Base-by-base conservation (phyloP, 768 basidiomycete genomes). In the Kwoniella botswanensis region DNA sequence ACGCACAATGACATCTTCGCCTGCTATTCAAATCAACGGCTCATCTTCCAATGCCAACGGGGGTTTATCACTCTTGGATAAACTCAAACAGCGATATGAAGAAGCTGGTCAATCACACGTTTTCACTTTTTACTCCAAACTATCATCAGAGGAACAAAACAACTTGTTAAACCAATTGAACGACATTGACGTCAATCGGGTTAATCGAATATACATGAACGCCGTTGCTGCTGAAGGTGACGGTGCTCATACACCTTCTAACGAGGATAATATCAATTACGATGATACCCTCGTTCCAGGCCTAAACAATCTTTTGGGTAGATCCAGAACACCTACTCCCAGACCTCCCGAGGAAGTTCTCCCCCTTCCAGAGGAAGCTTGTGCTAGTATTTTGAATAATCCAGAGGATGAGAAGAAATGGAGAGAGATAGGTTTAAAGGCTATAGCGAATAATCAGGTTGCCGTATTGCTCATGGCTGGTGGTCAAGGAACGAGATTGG, bases 401-500 rank as follows among this genome's bases (percentile, higher is more conserved):
- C 76, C 76, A 11, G 42, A 43, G 1, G 76, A 78, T 2, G 90
- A 88, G 67, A 82, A 83, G 13, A 88, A 89, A 83, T 98, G 95
- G 95, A 86, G 89, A n/a, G 79, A 85, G 13, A 86, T 87, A 56
- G 97, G 97, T 43, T 86, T 98, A 50, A 85, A 89, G 52, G 94
- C 96, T 58, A 89, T 98, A 79, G 88, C 90, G 18, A 84, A 88
- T 44, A 91, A 93, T 71, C 86, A 93, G 76, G 94, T 98, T 50
- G 97, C 90, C n/a, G 95, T 98, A 11, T 87, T 99, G 57, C 88
- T 99, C 76, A 93, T 99, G 92, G 97, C 97, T 9, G 97, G 97
- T 52, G 97, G 97, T 1, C 97, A 99, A 85, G 97, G 97, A 15
- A 97, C 95, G 21, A 88, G 97, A 66, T 86, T 99, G 54, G 97